Evolutionary conservation across 805 yeast species (phyloP), one percentile per base, ranked within the genome.

Genomic region (Lachancea quebecensis): DNA sequence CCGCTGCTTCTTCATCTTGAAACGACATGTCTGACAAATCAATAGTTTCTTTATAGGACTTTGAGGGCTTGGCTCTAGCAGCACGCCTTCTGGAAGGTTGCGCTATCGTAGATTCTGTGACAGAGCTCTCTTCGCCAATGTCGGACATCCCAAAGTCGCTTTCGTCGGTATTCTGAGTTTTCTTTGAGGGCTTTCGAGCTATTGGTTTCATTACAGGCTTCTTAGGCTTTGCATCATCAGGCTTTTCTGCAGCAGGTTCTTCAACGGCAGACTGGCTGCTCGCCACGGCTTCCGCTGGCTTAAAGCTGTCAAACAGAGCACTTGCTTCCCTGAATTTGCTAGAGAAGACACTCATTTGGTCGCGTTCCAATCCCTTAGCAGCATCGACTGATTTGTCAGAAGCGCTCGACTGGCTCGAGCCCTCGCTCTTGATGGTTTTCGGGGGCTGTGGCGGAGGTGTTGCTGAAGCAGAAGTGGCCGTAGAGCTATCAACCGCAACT

Each of bases 271-370:
- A 2, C 10, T 32, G 21, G 17, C 7, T 21, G 25, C 25, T 21
- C 7, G 25, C 25, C 7, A 7, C 7, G 7, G 25, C 25, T 21
- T 21, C 25, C 25, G 39, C 12, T 2, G 44, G 35, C 11, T 21
- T 15, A 34, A 51, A 35, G 4, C 51, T 45, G 31, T 64, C 63
- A 40, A 64, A 60, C 1, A 54, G 53, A n/a, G 59, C 54, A 35
- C 62, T 53, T 3, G 65, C 39, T 42, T 64, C 55, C 39, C 59
- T 63, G 40, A 63, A 63, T 45, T 54, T 60, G 45, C 52, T 58
- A 1, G 67, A 60, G 38, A 63, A 62, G 8, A 58, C 41, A 41
- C 66, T 59, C 33, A 61, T 39, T 11, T 48, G 50, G 5, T 42
- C 50, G 8, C 40, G 46, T 10, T 45, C 45, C 2, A 43, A 51